Conservation (phyloP, 306 rosid species). For the Spatholobus suberectus region DNA sequence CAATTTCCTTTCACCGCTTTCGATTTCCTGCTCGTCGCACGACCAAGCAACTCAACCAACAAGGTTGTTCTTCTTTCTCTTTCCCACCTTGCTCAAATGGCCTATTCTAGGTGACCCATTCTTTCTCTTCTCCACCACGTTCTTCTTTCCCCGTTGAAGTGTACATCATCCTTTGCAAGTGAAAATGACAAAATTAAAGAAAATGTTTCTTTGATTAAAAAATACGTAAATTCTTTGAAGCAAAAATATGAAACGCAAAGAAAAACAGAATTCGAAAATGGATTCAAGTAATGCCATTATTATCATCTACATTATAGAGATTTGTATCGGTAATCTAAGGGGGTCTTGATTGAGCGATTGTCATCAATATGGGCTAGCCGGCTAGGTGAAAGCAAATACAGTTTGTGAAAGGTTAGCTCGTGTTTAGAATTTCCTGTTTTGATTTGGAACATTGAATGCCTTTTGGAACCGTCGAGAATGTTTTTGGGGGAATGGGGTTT, state of each 20-base stretch:
- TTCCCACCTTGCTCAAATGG: no score
- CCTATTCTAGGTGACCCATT: no score
- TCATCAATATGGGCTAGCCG: background rate
- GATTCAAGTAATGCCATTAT: constrained; percentile 27
- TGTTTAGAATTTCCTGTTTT: constrained; percentile 39
- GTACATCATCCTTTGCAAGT: no score
- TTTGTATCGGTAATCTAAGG: constrained; percentile 29
- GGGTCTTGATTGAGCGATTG: constrained; percentile 20
- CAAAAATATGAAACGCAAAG: constrained; percentile 29
- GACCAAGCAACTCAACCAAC: no score
- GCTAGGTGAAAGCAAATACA: constrained; percentile 5
- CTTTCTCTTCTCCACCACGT: no score
- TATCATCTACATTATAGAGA: constrained; percentile 1
- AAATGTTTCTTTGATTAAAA: constrained; percentile 1
- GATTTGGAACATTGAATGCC: constrained; percentile 33
- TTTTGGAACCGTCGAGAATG: constrained; percentile 40
- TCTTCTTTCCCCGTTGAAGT: no score
- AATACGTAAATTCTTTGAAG: background rate
- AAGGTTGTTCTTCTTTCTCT: no score
- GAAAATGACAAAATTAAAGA: no score
- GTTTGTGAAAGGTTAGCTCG: constrained; percentile 22
- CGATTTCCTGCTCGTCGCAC: no score
- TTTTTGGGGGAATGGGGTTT: constrained; percentile 22
- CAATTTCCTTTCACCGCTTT: no score
- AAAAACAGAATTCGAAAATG: constrained; percentile 11